Evolutionary conservation across 2,329 filamentous ascomycete genomes (phyloP), one percentile per base, ranked within the genome.

Genomic region (Fonsecaea nubica): DNA sequence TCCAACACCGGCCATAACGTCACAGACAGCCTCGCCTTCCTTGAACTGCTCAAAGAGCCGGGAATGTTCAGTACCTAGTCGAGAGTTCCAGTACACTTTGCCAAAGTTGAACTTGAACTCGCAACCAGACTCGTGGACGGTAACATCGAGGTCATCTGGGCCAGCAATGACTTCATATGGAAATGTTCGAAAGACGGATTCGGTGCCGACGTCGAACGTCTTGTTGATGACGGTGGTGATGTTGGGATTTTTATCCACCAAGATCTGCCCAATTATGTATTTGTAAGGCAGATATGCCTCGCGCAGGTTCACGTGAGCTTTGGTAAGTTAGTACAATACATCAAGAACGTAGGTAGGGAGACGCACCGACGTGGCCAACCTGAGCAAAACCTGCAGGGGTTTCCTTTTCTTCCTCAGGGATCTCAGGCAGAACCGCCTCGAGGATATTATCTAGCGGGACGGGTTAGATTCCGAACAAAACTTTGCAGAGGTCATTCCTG

Each of bases 81-180:
- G 89, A 74, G 89, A 93, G 80, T 99, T 99, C 94, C 94, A 99
- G 83, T 99, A 99, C 3, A 99, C 95, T 73, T 96, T 96, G 69
- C 91, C 87, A 78, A 96, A 99, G 81, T 99, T 92, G 78, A 99
- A 98, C 63, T 85, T 84, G 81, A 97, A 99, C n/a, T 85, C 82
- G 80, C 95, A 98, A 67, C 88, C 87, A 73, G 91, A 90, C 80
- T 97, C 93, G 70, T 86, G 87, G 60, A 95, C 86, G 69, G 91
- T 87, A 62, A 99, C 95, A 61, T 93, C 88, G 78, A 97, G 82
- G 74, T 98, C 89, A 73, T 92, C 87, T 0, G 88, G 86, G 0
- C 95, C 95, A 1, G 89, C 89, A 0, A 99, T 86, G 13, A 98
- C 86, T 80, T 99, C 95, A 80, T 97, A 98, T 36, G 86, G 85